Base-by-base conservation (phyloP, 345 rosid species). In the Dipteronia sinensis region DNA sequence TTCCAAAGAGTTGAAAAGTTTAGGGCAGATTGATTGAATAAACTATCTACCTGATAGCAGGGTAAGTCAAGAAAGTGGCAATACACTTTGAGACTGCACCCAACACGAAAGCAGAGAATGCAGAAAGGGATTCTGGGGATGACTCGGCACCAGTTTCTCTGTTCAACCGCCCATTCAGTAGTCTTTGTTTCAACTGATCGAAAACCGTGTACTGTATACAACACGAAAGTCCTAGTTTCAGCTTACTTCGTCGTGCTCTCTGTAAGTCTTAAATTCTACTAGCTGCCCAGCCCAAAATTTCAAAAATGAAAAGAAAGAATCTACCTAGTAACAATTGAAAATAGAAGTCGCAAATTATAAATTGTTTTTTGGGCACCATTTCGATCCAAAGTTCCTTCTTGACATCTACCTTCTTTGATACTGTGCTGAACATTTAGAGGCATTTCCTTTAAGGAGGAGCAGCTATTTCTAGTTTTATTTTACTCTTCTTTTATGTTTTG, bases 31-130 rank as follows among this genome's bases (percentile, higher is more conserved):
- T 8, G 20, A 42, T 34, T 34, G 38, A 51, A 31, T 65, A 38
- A 31, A 62, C 34, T 1, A 29, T 42, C 29, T 80, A 93, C 98
- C 98, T 92, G 86, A 95, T 95, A 29, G 98, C 98, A 13, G 99
- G 99, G 81, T 94, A 95, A 53, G 99, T 95, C 80, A 90, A 46
- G 71, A 84, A 69, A 15, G 98, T 95, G 13, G 99, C 98, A 62
- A 88, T 78, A 75, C 97, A 90, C 86, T 95, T 95, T 2, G 98
- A 92, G 80, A 90, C 82, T 1, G 99, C 98, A 68, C 98, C 99
- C 53, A 95, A 80, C 64, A 91, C 68, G 69, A 96, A 96, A 15
- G 99, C 99, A 6, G 92, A 85, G 74, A 91, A 86, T 7, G 99
- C 98, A 69, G 97, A 91, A 65, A 96, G 92, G 15, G 89, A 84